Base-by-base conservation (phyloP, 2,329 filamentous ascomycete genomes). In the Pseudocercospora cruenta region DNA sequence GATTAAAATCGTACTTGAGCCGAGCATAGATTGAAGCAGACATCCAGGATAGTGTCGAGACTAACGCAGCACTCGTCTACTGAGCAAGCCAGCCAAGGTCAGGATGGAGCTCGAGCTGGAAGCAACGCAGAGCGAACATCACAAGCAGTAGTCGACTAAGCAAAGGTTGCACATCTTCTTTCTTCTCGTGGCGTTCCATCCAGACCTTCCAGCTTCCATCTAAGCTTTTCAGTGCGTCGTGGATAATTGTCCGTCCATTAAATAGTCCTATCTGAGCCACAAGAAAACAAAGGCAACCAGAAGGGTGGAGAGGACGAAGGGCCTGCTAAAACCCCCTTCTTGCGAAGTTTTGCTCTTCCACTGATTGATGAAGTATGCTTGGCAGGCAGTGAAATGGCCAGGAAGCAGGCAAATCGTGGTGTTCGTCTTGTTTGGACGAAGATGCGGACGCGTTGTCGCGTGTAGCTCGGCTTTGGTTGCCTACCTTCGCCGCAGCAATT, bases 281-380 rank as follows among this genome's bases (percentile, higher is more conserved):
- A 68, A 63, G 24, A 47, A 70, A 70, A 69, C 67, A 71, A 75
- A 74, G 78, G 78, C 76, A 77, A 75, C 10, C 55, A 43, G 79
- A 80, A 82, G 81, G 81, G 82, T 84, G 82, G 82, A 83, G 80
- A 79, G 81, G 82, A 83, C 82, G 81, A 78, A 36, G 81, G 82
- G 78, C 78, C 81, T 84, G 82, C 82, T 83, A 82, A 82, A 81
- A 82, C 79, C 81, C 67, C 66, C 67, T 65, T 67, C 68, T 67
- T 57, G 33, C 60, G 60, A 61, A 53, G 57, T 61, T 57, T 82
- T 78, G 72, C 76, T 84, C 81, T 84, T 75, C 82, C 82, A 83
- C 82, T 79, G 77, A 79, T 80, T 76, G 79, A 78, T 78, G 77
- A 81, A 81, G 80, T 82, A 82, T 79, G 80, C 82, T 80, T 77